phyloP scores from a whole-genome alignment of 1,139 yeast genomes.

The Wickerhamiella pararugosa region DNA sequence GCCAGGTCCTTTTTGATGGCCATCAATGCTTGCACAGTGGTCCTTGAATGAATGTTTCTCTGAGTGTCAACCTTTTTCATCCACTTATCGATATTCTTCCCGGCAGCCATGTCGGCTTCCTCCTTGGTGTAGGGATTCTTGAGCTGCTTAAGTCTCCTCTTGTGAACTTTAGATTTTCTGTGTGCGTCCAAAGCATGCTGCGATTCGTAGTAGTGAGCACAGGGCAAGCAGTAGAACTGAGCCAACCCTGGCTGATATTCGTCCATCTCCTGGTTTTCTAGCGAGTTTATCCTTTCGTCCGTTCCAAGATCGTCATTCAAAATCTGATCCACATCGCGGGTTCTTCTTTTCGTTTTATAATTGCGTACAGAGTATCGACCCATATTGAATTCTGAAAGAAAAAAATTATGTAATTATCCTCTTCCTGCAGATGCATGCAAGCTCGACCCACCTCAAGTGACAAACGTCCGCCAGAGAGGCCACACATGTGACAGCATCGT shows the following conservation, averaged over 20 bases:
- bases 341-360: constrained; percentile 27
- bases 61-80: constrained; percentile 26
- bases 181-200: constrained; percentile 62
- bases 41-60: constrained; percentile 5
- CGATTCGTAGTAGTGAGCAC: constrained; percentile 83
- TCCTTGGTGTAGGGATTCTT: constrained; percentile 69
- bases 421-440: not conserved
- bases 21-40: constrained; percentile 1
- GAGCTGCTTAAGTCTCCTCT: constrained; percentile 66
- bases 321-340: constrained; percentile 69
- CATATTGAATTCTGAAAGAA: constrained; percentile 29
- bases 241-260: constrained; percentile 90
- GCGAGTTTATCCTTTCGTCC: constrained; percentile 42
- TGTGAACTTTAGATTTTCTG: constrained; percentile 61
- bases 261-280: constrained; percentile 73
- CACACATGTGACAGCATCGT: not conserved
- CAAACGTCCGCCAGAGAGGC: not conserved
- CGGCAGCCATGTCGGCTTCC: constrained; percentile 86
- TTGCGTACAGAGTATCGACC: constrained; percentile 71
- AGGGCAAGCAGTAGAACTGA: constrained; percentile 84
- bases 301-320: constrained; percentile 52
- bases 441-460: not conserved
- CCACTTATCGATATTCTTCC: constrained; percentile 55
- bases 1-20: constrained; percentile 2
- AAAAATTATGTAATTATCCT: not conserved